A percentile compares a stretch with the other conserved stretches of the same genome.
phyloP scores from a whole-genome alignment of 164 flowering plant species.

The Pachysandra terminalis region DNA sequence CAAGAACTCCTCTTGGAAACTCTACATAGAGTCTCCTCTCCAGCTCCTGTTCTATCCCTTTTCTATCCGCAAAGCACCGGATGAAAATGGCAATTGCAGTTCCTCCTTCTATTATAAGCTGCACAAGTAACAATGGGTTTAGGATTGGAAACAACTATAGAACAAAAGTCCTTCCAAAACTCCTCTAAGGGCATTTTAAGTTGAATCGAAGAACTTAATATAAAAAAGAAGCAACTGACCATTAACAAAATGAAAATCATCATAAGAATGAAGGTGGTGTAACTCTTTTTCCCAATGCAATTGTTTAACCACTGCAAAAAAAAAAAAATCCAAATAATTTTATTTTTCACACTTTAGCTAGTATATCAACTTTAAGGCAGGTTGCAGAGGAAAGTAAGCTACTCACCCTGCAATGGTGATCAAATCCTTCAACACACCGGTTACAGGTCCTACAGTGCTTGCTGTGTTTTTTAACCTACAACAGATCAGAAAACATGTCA shows the following conservation, averaged over 20 bases:
- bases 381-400: background rate
- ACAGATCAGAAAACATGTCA: background rate
- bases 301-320: constrained; percentile 88
- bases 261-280: constrained; percentile 82
- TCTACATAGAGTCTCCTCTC: constrained; percentile 42
- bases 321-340: constrained; percentile 10
- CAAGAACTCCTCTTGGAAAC: constrained; percentile 79
- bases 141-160: background rate
- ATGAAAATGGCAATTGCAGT: constrained; percentile 78
- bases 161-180: background rate
- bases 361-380: background rate
- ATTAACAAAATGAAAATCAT: constrained; percentile 69
- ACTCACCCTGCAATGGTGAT: constrained; percentile 96
- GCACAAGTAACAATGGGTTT: constrained; percentile 13
- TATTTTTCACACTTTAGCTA: background rate
- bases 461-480: constrained; percentile 83
- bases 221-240: constrained; percentile 42
- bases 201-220: background rate
- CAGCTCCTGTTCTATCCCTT: constrained; percentile 64
- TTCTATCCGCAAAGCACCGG: constrained; percentile 77
- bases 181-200: background rate
- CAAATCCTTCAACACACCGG: constrained; percentile 96
- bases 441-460: constrained; percentile 95
- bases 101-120: constrained; percentile 86
- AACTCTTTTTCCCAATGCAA: constrained; percentile 89